Evolutionary conservation across 208 protist species (phyloP), one percentile per base, ranked within the genome.

Genomic region (Crithidia sp.): DNA sequence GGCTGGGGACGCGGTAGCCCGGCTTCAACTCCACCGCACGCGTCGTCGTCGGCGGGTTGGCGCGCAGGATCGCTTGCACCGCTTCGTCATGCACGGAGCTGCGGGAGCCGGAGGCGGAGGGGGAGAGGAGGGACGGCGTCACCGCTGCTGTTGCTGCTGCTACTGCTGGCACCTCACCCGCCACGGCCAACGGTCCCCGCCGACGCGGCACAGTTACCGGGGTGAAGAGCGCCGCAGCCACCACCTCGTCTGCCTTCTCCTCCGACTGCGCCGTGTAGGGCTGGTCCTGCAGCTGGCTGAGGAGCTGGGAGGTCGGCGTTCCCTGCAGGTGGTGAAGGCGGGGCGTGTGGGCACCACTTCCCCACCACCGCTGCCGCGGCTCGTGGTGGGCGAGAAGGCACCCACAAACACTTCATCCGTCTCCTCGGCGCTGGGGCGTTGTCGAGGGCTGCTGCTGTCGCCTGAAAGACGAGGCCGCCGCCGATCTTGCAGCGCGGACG

Each of bases 21-120:
- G 74, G 74, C 72, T 77, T 72, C 17, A 83, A 58, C 36, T 82
- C 61, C 37, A 84, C 67, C 0, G 67, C 65, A 9, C 88, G 88
- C n/a, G 88, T 89, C 14, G 79, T 79, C n/a, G 85, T 93, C 54
- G 85, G 77, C 10, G 88, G 88, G 37, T 89, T 81, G 37, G 72
- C 66, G 36, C 63, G 66, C 56, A 82, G 44, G 17, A 88, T 84
- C 2, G 83, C 79, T 6, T 68, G 71, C 69, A 88, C 79, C 0
- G 79, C 71, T 14, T 60, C 67, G 62, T 79, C 74, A 40, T 79
- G 74, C 28, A 62, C 43, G 19, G 74, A 79, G n/a, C 39, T 53
- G 43, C 74, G 74, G n/a, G 74, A 74, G 7, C 37, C 67, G 40
- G 67, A 73, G 12, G 74, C 53, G 28, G 57, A 28, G 16, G 72